Evolutionary conservation across 306 rosid species (phyloP), one percentile per base, ranked within the genome.

Genomic region (Coriaria nepalensis): DNA sequence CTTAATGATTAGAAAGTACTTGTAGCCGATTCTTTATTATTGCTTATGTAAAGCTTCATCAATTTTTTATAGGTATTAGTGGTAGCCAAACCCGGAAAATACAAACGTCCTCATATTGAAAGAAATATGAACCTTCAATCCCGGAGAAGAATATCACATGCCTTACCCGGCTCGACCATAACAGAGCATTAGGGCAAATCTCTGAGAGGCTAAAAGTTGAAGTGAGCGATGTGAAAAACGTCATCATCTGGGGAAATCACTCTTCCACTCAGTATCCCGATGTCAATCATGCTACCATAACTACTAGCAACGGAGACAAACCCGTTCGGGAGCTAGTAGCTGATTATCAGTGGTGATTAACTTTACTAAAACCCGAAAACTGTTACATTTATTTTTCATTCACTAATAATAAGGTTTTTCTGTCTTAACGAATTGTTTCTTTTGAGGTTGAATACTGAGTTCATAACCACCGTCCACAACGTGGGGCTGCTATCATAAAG

Each of bases 251-350:
- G 95, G 94, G 98, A 2, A 85, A 85, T 58, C 98, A 85, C 69
- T 90, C 98, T 55, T 90, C 95, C 35, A 79, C 94, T 43, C 95
- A 90, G 61, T 84, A 90, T 52, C 97, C 97, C 12, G 92, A 90
- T 15, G 83, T 77, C 51, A 85, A 84, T 58, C 98, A 90, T 47
- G 98, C 94, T 5, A 79, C 73, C 2, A 76, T 75, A 45, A 52
- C 56, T 33, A 56, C 53, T 32, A 53, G 49, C 40, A 5, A 44
- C 0, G 73, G 61, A 6, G 69, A 63, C 13, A 84, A 73, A 53
- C 49, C 69, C 0, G 95, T 85, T 55, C 55, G 70, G 57, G 73
- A 77, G 62, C 66, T 56, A 52, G 73, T 85, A 37, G 53, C 40
- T 6, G 78, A 81, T 57, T 85, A 79, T 69, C 49, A 73, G 0